These are phyloP conservation scores for Tulasnella sp. DNA, from an alignment of 768 basidiomycete genomes.

Conservation along the genomic window DNA sequence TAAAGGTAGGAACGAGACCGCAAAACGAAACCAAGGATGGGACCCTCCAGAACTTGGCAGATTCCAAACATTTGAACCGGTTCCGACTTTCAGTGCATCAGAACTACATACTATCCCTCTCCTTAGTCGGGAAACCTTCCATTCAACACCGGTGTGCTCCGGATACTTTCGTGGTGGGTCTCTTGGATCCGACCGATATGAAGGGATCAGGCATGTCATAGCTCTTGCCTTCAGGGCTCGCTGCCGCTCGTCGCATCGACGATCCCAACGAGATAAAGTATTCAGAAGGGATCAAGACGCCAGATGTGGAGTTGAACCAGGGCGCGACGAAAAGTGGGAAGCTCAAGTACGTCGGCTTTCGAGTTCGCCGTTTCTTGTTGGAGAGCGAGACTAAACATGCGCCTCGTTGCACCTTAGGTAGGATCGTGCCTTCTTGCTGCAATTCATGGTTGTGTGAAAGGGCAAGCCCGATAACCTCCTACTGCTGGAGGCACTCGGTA, in stretches of 20 bases:
- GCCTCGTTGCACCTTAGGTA: slow-evolving; percentile 38
- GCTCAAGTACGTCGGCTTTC: slow-evolving; percentile 48
- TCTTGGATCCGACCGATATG: no score
- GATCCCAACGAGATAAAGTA: slow-evolving; percentile 45
- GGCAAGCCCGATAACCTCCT: slow-evolving; percentile 60
- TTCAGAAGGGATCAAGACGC: slow-evolving; percentile 65
- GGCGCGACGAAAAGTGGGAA: slow-evolving; percentile 71
- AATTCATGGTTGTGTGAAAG: slow-evolving; percentile 90
- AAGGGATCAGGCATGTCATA: no score
- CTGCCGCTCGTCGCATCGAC: slow-evolving; percentile 74
- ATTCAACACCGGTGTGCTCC: no score
- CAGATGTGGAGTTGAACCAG: slow-evolving; percentile 78
- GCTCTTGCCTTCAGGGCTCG: slow-evolving; percentile 30
- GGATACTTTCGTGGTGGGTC: no score
- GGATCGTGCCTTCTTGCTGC: slow-evolving; percentile 94
- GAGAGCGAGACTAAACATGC: neutral
- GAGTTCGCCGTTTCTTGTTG: neutral
- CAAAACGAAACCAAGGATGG: no score
- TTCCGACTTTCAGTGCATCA: no score
- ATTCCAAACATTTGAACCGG: no score
- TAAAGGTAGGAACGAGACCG: no score
- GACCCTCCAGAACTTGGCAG: no score
- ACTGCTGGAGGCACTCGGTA: no score
- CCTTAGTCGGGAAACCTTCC: no score
- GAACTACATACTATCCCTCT: no score